Base-by-base conservation (phyloP, 441 rosid species). In the Euphorbia corollata region DNA sequence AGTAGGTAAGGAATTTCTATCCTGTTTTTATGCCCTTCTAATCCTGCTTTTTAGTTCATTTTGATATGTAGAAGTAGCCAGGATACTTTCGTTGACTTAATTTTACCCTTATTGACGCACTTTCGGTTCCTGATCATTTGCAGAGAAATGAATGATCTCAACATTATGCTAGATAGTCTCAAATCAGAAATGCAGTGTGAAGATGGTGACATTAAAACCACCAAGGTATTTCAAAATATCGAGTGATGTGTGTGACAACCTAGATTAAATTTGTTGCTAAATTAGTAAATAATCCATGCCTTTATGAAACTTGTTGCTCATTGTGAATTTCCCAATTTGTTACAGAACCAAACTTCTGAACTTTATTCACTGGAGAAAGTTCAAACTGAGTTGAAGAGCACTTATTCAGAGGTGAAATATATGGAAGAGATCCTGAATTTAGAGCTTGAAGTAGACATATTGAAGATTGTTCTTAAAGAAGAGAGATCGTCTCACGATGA, bases 401-500 rank as follows among this genome's bases (percentile, higher is more conserved):
- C 70, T 65, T 62, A 70, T 68, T 80, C 78, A 71, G 63, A 67
- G 71, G 78, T 69, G 82, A 80, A 84, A 63, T 73, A 78, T 61
- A 82, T 68, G 2, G 98, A 88, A 79, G 86, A 86, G 75, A 77
- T 87, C 76, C 77, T 90, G 84, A 79, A 86, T 81, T 80, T 92
- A 75, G 98, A 88, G 81, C 83, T 95, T 66, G 99, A 95, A 83
- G 74, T 85, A 74, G 98, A 95, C 78, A 84, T 95, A 72, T 53
- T 86, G 36, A 92, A 88, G 83, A 84, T 84, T 73, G 84, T 95
- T 78, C 86, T 90, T 45, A 85, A 80, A 71, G 99, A 92, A 80
- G 97, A 92, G 83, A 87, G 88, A 71, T 74, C 84, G 67, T 75
- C 78, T 30, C 85, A 41, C 56, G 74, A 65, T 43, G 85, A 83